Base-by-base conservation (phyloP, 2,329 filamentous ascomycete species). In the Aspergillus luchuensis region DNA sequence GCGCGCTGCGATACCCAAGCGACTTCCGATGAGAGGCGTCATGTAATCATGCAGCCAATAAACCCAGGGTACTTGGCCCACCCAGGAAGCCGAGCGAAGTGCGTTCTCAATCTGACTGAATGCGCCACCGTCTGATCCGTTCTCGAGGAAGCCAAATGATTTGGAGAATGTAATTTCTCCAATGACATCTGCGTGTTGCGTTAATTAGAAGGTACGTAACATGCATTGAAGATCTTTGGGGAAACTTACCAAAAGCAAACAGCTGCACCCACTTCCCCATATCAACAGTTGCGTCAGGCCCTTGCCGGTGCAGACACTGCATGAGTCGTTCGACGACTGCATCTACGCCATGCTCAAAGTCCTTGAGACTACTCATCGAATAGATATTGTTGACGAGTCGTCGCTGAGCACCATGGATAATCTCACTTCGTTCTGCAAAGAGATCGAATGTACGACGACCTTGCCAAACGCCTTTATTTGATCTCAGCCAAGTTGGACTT, bases 391-490 rank as follows among this genome's bases (percentile, higher is more conserved):
- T 50, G 15, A 50, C 47, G 8, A 50, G 25, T 19, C 47, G 47
- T 15, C 47, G 47, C 25, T 50, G 47, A 5, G 47, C 25, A 1
- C 47, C 25, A 19, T 50, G 47, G 6, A 50, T 30, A 0, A 17
- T 33, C 13, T 28, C 47, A 19, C 33, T 30, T 4, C 47, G 47
- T 30, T 50, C 47, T 3, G 47, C 23, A 19, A 50, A 50, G 7
- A 50, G 47, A 30, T 50, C 47, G 25, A 50, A 50, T 19, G n/a
- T 50, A n/a, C 47, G 47, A 30, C 25, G 47, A 8, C 47, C 47
- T 17, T 50, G 47, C 25, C 47, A 50, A 3, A 50, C 47, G 5
- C 41, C 41, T 45, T 45, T 6, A 10, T 19, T 2, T 7, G 2
- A 11, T 11, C 7, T 45, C 19, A 45, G 41, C 17, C 6, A 19